Evolutionary conservation across 2,329 filamentous ascomycete genomes (phyloP).

Genomic region (Corniculantispora saksenae): DNA sequence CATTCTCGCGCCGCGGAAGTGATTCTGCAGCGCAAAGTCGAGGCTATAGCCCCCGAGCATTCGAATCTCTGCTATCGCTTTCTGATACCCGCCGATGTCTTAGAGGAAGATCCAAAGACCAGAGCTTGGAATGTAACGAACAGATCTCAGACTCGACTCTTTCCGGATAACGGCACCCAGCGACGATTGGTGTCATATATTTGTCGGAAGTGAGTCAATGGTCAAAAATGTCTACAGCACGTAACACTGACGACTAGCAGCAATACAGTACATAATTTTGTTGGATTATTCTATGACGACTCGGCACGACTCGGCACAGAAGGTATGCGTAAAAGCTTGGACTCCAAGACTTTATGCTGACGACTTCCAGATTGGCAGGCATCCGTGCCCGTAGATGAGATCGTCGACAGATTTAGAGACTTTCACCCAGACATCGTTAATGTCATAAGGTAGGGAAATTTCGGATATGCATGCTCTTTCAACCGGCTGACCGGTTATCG

Average conservation of each 20-base stretch:
- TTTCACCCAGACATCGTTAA: slow-evolving; percentile 31
- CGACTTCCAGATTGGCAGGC: slow-evolving; percentile 33
- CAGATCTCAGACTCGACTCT: slow-evolving; percentile 30
- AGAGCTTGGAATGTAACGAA: slow-evolving; percentile 31
- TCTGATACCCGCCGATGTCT: slow-evolving; percentile 31
- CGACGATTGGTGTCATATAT: slow-evolving; percentile 36
- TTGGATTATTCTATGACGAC: slow-evolving; percentile 33
- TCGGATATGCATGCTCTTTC: not conserved
- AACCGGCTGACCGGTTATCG: not conserved
- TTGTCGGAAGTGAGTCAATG: slow-evolving; percentile 31
- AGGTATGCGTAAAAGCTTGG: slow-evolving; percentile 19
- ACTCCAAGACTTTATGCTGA: not conserved
- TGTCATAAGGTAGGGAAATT: slow-evolving; percentile 23
- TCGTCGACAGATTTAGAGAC: slow-evolving; percentile 31
- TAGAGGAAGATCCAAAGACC: slow-evolving; percentile 35
- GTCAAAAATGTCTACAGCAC: not conserved
- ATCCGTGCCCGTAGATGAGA: slow-evolving; percentile 30
- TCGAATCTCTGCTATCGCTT: slow-evolving; percentile 40
- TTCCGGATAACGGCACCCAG: slow-evolving; percentile 24
- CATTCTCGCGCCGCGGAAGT: slow-evolving; percentile 35
- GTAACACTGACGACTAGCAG: slow-evolving; percentile 22
- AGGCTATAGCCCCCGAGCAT: slow-evolving; percentile 28
- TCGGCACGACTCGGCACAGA: slow-evolving; percentile 23
- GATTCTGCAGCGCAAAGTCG: slow-evolving; percentile 30
- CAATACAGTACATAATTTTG: slow-evolving; percentile 37